Conservation (phyloP, 257 asterid species). For the Nicotiana knightiana region DNA sequence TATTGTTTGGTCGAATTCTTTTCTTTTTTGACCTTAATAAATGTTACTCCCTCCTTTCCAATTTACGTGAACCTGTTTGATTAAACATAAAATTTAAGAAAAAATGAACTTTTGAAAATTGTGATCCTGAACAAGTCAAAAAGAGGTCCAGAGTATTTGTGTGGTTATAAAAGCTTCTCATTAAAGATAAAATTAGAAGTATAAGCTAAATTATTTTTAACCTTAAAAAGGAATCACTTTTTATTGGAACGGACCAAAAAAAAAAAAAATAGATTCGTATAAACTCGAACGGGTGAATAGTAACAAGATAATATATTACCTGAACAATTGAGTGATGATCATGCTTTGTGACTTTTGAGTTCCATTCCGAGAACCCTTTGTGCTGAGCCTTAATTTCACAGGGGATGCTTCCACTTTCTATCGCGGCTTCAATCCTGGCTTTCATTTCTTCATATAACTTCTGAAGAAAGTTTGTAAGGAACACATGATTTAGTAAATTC, state of each 20-base stretch:
- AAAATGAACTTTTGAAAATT: too few relatives aligned
- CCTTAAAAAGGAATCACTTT: too few relatives aligned
- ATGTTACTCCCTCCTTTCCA: too few relatives aligned
- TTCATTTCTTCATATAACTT: constrained; percentile 59
- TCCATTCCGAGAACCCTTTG: constrained; percentile 66
- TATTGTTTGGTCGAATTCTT: background rate
- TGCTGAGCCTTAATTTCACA: constrained; percentile 35
- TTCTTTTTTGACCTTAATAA: background rate
- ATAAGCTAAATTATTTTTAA: too few relatives aligned
- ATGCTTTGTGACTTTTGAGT: constrained; percentile 33
- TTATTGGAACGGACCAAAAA: too few relatives aligned
- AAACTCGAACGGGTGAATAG: background rate
- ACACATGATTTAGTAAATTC: background rate
- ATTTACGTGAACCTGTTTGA: too few relatives aligned
- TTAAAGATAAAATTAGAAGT: too few relatives aligned
- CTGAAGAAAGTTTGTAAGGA: constrained; percentile 22
- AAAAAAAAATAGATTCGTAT: too few relatives aligned
- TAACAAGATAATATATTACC: constrained; percentile 23
- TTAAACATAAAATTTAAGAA: too few relatives aligned
- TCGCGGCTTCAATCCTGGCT: constrained; percentile 37
- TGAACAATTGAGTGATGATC: constrained; percentile 77
- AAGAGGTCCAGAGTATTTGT: too few relatives aligned
- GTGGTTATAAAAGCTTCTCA: too few relatives aligned
- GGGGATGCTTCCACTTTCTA: constrained; percentile 28
- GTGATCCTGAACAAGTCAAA: too few relatives aligned